Percentiles rank a stretch among this genome's conserved stretches.
phyloP scores from a whole-genome alignment of 2,329 filamentous ascomycete genomes.

The Diaporthe destruens region DNA sequence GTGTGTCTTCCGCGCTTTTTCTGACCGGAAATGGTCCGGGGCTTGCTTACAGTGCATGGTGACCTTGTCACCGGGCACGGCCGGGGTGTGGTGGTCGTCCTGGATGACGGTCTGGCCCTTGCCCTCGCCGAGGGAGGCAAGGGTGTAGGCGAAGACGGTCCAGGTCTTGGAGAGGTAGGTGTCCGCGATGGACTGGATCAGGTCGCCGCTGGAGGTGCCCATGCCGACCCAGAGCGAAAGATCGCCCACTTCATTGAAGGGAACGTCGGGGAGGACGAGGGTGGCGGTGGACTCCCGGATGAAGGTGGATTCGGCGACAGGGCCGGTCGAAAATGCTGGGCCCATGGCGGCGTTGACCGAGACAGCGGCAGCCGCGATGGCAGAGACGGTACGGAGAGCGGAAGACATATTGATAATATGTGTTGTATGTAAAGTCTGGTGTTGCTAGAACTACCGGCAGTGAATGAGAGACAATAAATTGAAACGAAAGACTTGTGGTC shows the following conservation, averaged over 20 bases:
- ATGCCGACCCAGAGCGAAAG: constrained; percentile 62
- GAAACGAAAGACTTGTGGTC: constrained; percentile 12
- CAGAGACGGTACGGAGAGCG: constrained; percentile 33
- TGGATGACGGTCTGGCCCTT: constrained; percentile 45
- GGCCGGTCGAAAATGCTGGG: constrained; percentile 58
- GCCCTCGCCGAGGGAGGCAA: constrained; percentile 43
- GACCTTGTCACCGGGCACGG: constrained; percentile 48
- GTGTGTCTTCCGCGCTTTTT: too few species aligned
- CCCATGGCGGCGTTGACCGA: constrained; percentile 50
- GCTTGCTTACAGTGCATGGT: constrained; percentile 54
- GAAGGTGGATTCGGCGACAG: constrained; percentile 54
- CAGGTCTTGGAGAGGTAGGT: constrained; percentile 49
- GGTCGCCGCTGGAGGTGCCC: constrained; percentile 59
- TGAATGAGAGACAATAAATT: constrained; percentile 26
- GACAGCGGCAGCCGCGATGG: constrained; percentile 43
- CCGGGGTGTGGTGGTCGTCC: constrained; percentile 46
- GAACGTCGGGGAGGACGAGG: constrained; percentile 55
- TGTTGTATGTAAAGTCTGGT: background rate
- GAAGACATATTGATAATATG: constrained; percentile 27
- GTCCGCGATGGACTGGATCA: constrained; percentile 62
- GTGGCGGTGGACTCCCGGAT: constrained; percentile 60
- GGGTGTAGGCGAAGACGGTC: constrained; percentile 58
- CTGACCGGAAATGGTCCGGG: too few species aligned
- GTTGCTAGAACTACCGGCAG: constrained; percentile 38
- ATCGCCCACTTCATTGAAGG: constrained; percentile 53